Conservation (phyloP, 805 yeast genomes). For the Dipodascus geniculatus region DNA sequence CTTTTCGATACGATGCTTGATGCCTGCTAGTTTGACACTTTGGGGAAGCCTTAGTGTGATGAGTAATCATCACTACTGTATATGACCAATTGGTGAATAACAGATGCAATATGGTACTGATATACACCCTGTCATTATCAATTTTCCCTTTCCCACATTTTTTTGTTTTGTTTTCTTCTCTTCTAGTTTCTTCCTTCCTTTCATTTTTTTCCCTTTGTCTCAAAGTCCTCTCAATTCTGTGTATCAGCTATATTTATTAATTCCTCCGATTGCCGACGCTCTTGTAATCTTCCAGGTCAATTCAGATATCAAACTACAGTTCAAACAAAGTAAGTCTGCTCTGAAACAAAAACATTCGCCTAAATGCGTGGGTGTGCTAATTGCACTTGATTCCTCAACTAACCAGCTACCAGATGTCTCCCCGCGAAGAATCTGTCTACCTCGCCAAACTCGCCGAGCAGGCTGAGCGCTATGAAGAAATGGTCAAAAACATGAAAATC, state of each 20-base stretch:
- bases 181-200: slow-evolving; percentile 1
- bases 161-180: not conserved
- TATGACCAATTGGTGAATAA: too few relatives aligned
- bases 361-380: not conserved
- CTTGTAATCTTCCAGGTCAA: not conserved
- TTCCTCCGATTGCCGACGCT: not conserved
- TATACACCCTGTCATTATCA: slow-evolving; percentile 1
- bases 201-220: not conserved
- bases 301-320: not conserved
- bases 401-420: slow-evolving; percentile 3
- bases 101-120: too few relatives aligned
- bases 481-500: slow-evolving; percentile 97
- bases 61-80: too few relatives aligned
- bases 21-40: too few relatives aligned
- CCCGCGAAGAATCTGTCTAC: slow-evolving; percentile 88
- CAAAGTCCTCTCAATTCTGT: not conserved
- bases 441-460: slow-evolving; percentile 98
- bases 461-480: slow-evolving; percentile 99
- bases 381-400: not conserved
- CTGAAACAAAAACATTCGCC: not conserved
- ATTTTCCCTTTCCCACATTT: not conserved
- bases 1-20: too few relatives aligned
- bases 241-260: not conserved
- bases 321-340: not conserved
- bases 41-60: too few relatives aligned